phyloP scores from a whole-genome alignment of 305 asterid genomes.

The Solanum hybrid region DNA sequence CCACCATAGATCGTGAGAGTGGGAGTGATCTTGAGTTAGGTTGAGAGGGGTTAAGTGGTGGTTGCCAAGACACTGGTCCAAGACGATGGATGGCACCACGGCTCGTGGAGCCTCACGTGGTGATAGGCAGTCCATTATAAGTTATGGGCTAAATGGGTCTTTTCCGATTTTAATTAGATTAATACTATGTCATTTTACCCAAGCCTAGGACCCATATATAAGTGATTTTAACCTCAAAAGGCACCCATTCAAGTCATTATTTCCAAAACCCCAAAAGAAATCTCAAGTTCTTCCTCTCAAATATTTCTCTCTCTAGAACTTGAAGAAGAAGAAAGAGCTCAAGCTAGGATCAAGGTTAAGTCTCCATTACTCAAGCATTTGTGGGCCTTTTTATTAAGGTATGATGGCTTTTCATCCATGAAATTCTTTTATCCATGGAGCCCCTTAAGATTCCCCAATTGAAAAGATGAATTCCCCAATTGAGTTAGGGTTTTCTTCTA shows the following conservation, averaged over 20 bases:
- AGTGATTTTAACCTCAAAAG: not conserved
- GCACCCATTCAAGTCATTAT: not conserved
- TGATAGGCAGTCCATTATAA: not conserved
- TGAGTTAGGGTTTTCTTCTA: not conserved
- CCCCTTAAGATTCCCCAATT: not conserved
- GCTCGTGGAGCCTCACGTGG: not conserved
- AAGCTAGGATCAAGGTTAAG: not conserved
- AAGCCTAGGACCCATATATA: not conserved
- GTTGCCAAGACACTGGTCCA: not conserved
- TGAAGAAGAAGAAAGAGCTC: not conserved
- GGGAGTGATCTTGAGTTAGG: not conserved
- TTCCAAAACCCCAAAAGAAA: not conserved
- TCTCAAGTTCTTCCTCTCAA: not conserved
- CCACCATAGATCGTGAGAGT: not conserved
- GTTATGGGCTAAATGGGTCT: not conserved
- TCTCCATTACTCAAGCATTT: not conserved
- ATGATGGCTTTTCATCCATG: not conserved
- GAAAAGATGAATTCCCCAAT: not conserved
- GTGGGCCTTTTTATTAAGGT: not conserved
- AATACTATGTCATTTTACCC: not conserved
- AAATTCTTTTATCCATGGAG: not conserved
- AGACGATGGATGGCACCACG: not conserved
- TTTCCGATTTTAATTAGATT: not conserved
- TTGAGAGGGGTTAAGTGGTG: not conserved
- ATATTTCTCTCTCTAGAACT: not conserved